These are phyloP conservation scores for Stagonosporopsis vannaccii DNA, from an alignment of 2,329 filamentous ascomycete genomes.

Conservation along the genomic window DNA sequence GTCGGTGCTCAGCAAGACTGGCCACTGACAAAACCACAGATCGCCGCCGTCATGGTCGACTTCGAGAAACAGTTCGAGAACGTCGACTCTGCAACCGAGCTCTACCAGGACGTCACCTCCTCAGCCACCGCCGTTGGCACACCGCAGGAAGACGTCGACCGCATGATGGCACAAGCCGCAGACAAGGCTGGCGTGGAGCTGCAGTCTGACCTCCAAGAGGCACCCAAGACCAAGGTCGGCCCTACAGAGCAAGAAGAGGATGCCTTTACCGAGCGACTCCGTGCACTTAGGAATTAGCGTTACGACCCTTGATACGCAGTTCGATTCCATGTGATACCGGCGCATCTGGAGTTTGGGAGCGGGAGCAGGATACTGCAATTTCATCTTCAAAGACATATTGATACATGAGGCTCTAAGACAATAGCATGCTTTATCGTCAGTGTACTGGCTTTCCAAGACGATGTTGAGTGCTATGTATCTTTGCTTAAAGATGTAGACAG, in stretches of 20 bases:
- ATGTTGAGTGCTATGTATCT: too few species aligned
- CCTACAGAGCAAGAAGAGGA: slow-evolving; percentile 82
- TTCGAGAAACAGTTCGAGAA: slow-evolving; percentile 66
- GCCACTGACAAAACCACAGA: slow-evolving; percentile 50
- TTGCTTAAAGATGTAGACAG: too few species aligned
- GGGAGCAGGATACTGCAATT: slow-evolving; percentile 2
- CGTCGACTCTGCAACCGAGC: slow-evolving; percentile 63
- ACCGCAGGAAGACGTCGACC: slow-evolving; percentile 85
- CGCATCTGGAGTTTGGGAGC: slow-evolving; percentile 18
- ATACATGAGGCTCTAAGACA: background rate
- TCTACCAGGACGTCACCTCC: slow-evolving; percentile 86
- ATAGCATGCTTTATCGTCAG: slow-evolving; percentile 2
- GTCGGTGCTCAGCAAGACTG: background rate
- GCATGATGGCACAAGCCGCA: slow-evolving; percentile 82
- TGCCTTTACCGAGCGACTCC: slow-evolving; percentile 67
- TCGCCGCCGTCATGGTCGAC: slow-evolving; percentile 70
- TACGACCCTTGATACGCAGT: background rate
- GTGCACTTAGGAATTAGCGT: slow-evolving; percentile 58
- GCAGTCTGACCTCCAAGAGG: slow-evolving; percentile 72
- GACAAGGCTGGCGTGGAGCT: slow-evolving; percentile 89
- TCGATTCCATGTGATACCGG: background rate
- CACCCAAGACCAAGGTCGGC: slow-evolving; percentile 66
- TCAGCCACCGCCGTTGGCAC: slow-evolving; percentile 77
- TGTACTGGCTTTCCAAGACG: background rate
- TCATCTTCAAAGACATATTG: background rate